These are phyloP conservation scores for Talaromyces rugulosus DNA, from an alignment of 2,329 filamentous ascomycete genomes.

Conservation along the genomic window DNA sequence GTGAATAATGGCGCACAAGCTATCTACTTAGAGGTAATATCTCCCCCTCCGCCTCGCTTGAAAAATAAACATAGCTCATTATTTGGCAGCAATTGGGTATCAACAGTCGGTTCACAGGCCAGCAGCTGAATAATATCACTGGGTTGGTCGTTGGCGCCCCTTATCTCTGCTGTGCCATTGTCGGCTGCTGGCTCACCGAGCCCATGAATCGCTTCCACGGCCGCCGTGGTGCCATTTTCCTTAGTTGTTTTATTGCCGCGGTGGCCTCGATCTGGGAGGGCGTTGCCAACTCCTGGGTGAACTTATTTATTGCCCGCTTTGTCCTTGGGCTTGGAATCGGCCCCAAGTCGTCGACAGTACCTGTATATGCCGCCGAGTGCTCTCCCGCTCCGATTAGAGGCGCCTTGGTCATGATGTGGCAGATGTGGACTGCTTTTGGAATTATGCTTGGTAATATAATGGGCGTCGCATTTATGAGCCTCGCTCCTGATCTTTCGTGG, in stretches of 20 bases:
- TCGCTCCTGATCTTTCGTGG: slow-evolving; percentile 55
- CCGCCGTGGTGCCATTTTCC: slow-evolving; percentile 46
- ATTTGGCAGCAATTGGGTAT: slow-evolving; percentile 10
- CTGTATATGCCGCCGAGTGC: slow-evolving; percentile 47
- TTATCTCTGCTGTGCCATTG: slow-evolving; percentile 41
- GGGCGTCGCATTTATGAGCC: slow-evolving; percentile 44
- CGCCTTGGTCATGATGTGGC: slow-evolving; percentile 51
- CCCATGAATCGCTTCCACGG: slow-evolving; percentile 57
- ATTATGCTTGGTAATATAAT: slow-evolving; percentile 48
- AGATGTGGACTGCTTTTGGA: slow-evolving; percentile 47
- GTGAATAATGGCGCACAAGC: slow-evolving; percentile 46
- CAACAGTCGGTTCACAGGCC: slow-evolving; percentile 17
- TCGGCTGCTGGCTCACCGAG: slow-evolving; percentile 58
- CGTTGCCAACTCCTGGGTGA: slow-evolving; percentile 39
- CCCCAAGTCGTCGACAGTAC: slow-evolving; percentile 42
- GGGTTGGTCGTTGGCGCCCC: slow-evolving; percentile 44
- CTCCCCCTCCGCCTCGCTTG: neutral
- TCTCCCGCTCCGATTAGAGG: slow-evolving; percentile 48
- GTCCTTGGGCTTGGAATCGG: slow-evolving; percentile 41
- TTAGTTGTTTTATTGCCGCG: slow-evolving; percentile 39
- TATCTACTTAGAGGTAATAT: slow-evolving; percentile 28
- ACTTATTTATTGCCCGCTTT: slow-evolving; percentile 40
- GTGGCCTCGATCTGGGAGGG: slow-evolving; percentile 42
- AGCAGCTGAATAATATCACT: slow-evolving; percentile 31
- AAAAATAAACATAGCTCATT: neutral